Conservation (phyloP, 2,329 filamentous ascomycete genomes). For the Sphaerulina vaccinii region DNA sequence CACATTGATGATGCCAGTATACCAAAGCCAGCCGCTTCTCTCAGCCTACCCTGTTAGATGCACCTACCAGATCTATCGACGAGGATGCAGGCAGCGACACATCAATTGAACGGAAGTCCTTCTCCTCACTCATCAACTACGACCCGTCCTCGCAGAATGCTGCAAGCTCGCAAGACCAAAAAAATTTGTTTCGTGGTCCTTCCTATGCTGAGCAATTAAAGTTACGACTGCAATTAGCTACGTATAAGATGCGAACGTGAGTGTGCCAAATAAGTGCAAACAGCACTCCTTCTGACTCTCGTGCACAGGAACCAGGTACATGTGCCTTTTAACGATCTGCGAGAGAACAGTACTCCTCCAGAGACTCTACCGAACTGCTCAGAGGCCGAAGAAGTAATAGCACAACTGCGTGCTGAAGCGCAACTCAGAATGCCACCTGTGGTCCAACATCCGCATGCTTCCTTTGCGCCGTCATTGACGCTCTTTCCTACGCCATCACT, state of each 20-base stretch:
- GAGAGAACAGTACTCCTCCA: slow-evolving; percentile 12
- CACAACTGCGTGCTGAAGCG: slow-evolving; percentile 16
- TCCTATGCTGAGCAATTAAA: slow-evolving; percentile 60
- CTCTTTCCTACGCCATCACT: slow-evolving; percentile 42
- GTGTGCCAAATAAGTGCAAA: not conserved
- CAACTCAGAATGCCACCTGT: not conserved
- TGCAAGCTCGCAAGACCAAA: slow-evolving; percentile 14
- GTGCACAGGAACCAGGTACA: slow-evolving; percentile 65
- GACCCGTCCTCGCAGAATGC: slow-evolving; percentile 43
- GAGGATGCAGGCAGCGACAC: slow-evolving; percentile 29
- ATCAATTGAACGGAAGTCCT: slow-evolving; percentile 41
- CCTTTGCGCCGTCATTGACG: slow-evolving; percentile 20
- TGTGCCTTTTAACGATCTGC: slow-evolving; percentile 62
- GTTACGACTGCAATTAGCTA: slow-evolving; percentile 67
- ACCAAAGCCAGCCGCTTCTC: not conserved
- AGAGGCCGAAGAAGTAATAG: slow-evolving; percentile 31
- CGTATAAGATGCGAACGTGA: slow-evolving; percentile 62
- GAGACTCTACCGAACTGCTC: not conserved
- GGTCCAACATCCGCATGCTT: slow-evolving; percentile 1
- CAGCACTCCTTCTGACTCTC: not conserved
- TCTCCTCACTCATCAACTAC: slow-evolving; percentile 51
- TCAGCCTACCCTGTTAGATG: slow-evolving; percentile 20
- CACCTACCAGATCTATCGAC: slow-evolving; percentile 25
- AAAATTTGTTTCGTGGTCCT: slow-evolving; percentile 35
- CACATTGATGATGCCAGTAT: not conserved